phyloP scores from a whole-genome alignment of 345 rosid genomes.

The Xanthoceras sorbifolium region DNA sequence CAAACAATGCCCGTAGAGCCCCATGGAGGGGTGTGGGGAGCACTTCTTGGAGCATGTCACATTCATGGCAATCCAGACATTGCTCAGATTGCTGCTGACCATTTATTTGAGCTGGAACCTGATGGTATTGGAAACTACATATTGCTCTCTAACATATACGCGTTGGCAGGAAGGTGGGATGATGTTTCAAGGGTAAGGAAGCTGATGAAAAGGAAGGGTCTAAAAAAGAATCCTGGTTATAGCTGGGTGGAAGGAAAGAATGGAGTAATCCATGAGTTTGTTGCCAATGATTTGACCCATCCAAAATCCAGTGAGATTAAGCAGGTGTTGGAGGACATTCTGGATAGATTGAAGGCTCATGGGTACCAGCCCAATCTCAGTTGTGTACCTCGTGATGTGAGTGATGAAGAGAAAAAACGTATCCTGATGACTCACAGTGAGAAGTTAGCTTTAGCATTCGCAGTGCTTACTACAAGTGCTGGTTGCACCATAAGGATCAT shows the following conservation, averaged over 20 bases:
- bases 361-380: slow-evolving; percentile 60
- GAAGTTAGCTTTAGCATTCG: slow-evolving; percentile 76
- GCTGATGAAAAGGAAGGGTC: slow-evolving; percentile 50
- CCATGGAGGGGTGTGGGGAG: slow-evolving; percentile 81
- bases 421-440: slow-evolving; percentile 64
- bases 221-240: slow-evolving; percentile 72
- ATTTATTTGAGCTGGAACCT: slow-evolving; percentile 73
- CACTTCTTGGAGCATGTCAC: slow-evolving; percentile 82
- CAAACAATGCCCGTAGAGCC: slow-evolving; percentile 60
- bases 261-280: slow-evolving; percentile 63
- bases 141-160: slow-evolving; percentile 60
- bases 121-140: slow-evolving; percentile 66
- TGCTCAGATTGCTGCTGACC: slow-evolving; percentile 66
- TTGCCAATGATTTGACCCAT: slow-evolving; percentile 65
- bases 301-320: slow-evolving; percentile 53
- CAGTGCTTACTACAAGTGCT: slow-evolving; percentile 42
- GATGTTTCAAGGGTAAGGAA: slow-evolving; percentile 54
- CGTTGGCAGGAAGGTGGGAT: slow-evolving; percentile 60
- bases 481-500: slow-evolving; percentile 52
- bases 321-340: slow-evolving; percentile 49
- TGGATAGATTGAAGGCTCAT: slow-evolving; percentile 37
- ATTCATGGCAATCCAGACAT: slow-evolving; percentile 60
- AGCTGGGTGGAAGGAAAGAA: slow-evolving; percentile 70
- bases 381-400: slow-evolving; percentile 51
- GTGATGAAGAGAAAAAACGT: slow-evolving; percentile 53